phyloP scores from a whole-genome alignment of 306 rosid genomes.

The Prinsepia uniflora region DNA sequence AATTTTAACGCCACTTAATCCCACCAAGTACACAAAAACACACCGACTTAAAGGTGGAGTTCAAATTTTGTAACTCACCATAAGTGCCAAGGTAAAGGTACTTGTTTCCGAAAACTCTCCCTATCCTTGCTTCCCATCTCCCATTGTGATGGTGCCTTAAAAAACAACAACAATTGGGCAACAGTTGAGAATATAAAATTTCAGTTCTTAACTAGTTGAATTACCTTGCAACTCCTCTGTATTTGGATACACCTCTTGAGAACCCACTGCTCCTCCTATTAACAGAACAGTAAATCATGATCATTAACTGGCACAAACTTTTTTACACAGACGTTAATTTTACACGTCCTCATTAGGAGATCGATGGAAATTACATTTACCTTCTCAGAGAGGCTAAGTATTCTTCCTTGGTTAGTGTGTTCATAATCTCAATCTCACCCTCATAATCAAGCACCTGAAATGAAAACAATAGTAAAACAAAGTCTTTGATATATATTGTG shows the following conservation, averaged over 20 bases:
- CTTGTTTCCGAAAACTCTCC: constrained; percentile 50
- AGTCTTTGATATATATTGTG: neutral
- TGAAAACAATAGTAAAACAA: neutral
- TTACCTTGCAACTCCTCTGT: constrained; percentile 50
- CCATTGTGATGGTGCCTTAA: constrained; percentile 48
- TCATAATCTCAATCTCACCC: constrained; percentile 38
- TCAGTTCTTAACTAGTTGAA: neutral
- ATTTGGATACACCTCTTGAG: constrained; percentile 46
- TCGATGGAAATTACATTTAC: constrained; percentile 3
- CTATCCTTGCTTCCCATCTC: constrained; percentile 57
- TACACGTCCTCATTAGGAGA: neutral
- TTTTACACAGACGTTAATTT: neutral
- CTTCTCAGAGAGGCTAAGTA: constrained; percentile 48
- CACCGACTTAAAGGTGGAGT: neutral
- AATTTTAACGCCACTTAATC: too few species aligned
- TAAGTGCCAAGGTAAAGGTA: constrained; percentile 48
- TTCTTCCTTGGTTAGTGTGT: constrained; percentile 33
- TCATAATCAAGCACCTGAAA: constrained; percentile 35
- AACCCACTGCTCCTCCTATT: constrained; percentile 46
- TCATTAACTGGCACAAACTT: neutral
- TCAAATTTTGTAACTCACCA: constrained; percentile 19
- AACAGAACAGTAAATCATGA: neutral
- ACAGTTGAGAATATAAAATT: neutral
- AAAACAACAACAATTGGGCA: neutral
- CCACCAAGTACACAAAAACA: too few species aligned